Evolutionary conservation across 352 stramenopile species (phyloP).

Genomic region (Elongisporangium anandrum): DNA sequence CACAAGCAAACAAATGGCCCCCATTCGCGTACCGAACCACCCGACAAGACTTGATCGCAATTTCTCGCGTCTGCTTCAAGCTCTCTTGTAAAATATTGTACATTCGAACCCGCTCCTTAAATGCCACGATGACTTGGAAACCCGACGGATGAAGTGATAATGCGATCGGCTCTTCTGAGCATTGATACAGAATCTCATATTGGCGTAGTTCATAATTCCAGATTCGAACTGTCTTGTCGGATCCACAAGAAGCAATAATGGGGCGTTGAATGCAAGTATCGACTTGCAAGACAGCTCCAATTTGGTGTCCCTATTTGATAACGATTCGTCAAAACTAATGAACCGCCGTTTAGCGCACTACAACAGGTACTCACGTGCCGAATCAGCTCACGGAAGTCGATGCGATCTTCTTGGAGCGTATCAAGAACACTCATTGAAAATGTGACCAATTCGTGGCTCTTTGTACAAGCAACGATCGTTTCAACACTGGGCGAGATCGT

Average conservation of each 20-base stretch:
- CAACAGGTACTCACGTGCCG: slow-evolving; percentile 30
- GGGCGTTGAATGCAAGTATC: slow-evolving; percentile 83
- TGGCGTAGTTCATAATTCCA: slow-evolving; percentile 81
- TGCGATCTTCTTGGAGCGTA: slow-evolving; percentile 65
- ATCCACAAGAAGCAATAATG: slow-evolving; percentile 74
- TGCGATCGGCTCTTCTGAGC: slow-evolving; percentile 55
- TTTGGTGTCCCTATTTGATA: slow-evolving; percentile 45
- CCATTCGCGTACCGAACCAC: slow-evolving; percentile 61
- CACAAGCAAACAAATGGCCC: slow-evolving; percentile 73
- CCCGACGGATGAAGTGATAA: slow-evolving; percentile 64
- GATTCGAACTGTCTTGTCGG: slow-evolving; percentile 81
- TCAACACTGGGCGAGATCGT: slow-evolving; percentile 65
- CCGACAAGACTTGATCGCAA: slow-evolving; percentile 61
- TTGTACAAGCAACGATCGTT: slow-evolving; percentile 54
- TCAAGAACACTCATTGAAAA: slow-evolving; percentile 74
- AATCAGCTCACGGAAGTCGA: slow-evolving; percentile 62
- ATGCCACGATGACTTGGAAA: slow-evolving; percentile 66
- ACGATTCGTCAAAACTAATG: not conserved
- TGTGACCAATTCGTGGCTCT: slow-evolving; percentile 57
- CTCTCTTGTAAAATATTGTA: slow-evolving; percentile 73
- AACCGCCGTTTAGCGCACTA: slow-evolving; percentile 1
- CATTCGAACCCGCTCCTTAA: slow-evolving; percentile 74
- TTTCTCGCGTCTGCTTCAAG: slow-evolving; percentile 54
- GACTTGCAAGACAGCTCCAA: slow-evolving; percentile 59
- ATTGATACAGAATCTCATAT: slow-evolving; percentile 65